phyloP scores from a whole-genome alignment of 1,284 basidiomycete genomes.

The Pseudozyma pruni region DNA sequence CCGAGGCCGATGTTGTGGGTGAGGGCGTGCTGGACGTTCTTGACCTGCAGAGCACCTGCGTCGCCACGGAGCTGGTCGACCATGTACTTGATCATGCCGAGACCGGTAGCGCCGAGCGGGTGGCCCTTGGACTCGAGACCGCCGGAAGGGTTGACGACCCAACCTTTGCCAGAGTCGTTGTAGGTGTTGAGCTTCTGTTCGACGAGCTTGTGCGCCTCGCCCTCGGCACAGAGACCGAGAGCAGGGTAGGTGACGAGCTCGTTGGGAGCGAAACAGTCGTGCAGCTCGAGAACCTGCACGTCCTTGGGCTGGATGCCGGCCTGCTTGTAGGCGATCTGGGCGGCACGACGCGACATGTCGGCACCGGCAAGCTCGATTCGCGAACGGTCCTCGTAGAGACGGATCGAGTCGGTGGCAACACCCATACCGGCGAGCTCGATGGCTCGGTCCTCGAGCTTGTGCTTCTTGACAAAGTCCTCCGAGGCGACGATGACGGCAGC shows the following conservation, averaged over 20 bases:
- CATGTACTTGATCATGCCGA: slow-evolving; percentile 89
- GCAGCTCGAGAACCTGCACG: slow-evolving; percentile 84
- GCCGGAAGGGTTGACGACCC: slow-evolving; percentile 84
- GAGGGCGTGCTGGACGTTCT: slow-evolving; percentile 81
- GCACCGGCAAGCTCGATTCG: slow-evolving; percentile 64
- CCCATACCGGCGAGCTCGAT: slow-evolving; percentile 72
- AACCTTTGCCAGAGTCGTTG: slow-evolving; percentile 75
- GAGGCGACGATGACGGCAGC: slow-evolving; percentile 75
- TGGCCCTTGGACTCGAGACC: slow-evolving; percentile 84
- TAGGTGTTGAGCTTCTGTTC: slow-evolving; percentile 81
- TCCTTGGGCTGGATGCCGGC: slow-evolving; percentile 79
- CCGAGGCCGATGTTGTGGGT: slow-evolving; percentile 86
- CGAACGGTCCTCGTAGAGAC: slow-evolving; percentile 59
- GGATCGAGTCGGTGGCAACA: slow-evolving; percentile 58
- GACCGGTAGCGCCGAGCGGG: slow-evolving; percentile 83
- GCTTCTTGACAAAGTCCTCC: slow-evolving; percentile 81
- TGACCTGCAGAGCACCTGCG: slow-evolving; percentile 71
- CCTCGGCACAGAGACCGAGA: slow-evolving; percentile 77
- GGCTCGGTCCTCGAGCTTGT: slow-evolving; percentile 83
- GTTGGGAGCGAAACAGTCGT: slow-evolving; percentile 80
- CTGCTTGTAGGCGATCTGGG: slow-evolving; percentile 78
- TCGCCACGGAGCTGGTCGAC: slow-evolving; percentile 72
- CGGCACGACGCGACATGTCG: slow-evolving; percentile 77
- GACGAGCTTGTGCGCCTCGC: slow-evolving; percentile 80
- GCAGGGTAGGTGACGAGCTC: slow-evolving; percentile 85